Evolutionary conservation across 164 flowering plant species (phyloP).

Genomic region (Buxus sempervirens): DNA sequence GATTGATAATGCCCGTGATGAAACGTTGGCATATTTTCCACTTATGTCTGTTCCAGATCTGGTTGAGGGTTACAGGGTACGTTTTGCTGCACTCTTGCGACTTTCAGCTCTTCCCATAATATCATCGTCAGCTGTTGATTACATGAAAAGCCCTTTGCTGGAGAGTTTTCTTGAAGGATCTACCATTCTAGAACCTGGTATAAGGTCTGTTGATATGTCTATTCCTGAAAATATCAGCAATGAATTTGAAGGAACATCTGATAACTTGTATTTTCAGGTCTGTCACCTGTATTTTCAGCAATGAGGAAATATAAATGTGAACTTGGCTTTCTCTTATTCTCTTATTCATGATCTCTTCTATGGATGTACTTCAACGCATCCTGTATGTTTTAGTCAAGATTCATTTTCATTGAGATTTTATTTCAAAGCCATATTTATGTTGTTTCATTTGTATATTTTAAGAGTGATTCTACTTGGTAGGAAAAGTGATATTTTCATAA

Average conservation of each 20-base stretch:
- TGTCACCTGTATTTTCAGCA: constrained; percentile 5
- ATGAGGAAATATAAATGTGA: neutral
- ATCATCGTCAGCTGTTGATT: constrained; percentile 56
- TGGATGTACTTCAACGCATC: too few relatives aligned
- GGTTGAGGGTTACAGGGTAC: constrained; percentile 60
- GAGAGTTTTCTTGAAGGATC: constrained; percentile 53
- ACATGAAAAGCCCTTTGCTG: constrained; percentile 62
- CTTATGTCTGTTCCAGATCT: constrained; percentile 50
- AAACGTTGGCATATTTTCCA: constrained; percentile 72
- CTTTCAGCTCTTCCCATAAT: constrained; percentile 75
- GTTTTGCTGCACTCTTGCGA: constrained; percentile 42
- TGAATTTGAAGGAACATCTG: constrained; percentile 35
- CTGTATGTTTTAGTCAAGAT: too few relatives aligned
- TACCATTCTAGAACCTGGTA: constrained; percentile 24
- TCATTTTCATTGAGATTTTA: too few relatives aligned
- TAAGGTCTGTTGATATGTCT: constrained; percentile 23
- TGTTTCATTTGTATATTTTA: neutral
- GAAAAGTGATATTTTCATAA: too few relatives aligned
- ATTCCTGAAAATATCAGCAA: constrained; percentile 25
- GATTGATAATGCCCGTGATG: constrained; percentile 85
- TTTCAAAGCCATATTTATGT: neutral
- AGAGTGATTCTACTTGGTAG: too few relatives aligned
- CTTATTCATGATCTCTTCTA: neutral
- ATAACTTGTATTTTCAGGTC: constrained; percentile 73
- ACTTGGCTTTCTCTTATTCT: neutral